Evolutionary conservation across 2,329 filamentous ascomycete genomes (phyloP), one percentile per base, ranked within the genome.

Genomic region (Nemania abortiva): DNA sequence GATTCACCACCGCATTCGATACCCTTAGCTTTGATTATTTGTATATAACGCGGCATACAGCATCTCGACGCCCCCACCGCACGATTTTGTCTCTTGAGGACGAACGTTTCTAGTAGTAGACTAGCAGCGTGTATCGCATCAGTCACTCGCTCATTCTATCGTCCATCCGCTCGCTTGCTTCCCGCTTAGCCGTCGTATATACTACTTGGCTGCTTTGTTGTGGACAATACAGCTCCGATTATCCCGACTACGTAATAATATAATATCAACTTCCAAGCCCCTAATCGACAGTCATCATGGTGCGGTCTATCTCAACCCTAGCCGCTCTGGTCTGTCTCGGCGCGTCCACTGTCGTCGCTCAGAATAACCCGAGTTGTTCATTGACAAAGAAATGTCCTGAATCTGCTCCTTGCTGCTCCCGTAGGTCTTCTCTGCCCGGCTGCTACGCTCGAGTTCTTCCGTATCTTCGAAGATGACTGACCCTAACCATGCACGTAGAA

Each of bases 401-500:
- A 76, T 86, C 88, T 53, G 82, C 88, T n/a, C 92, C 91, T 34
- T 94, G 92, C 84, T 95, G 92, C 80, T 94, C 92, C 67, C 91
- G 92, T 95, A 85, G 84, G 91, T 71, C 45, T 27, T 24, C 42
- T 31, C 29, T 24, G 11, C n/a, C 42, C 1, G 18, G 39, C 29
- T 20, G 9, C 20, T 15, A n/a, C 27, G 42, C 50, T 22, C 4
- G 37, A n/a, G 2, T 47, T 10, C 57, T n/a, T 3, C 20, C 15
- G 15, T 5, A 22, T 13, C 27, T 13, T 34, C 11, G 29, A 2
- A 10, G n/a, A 37, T 45, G 54, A 13, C 62, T 71, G 68, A 70
- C 49, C n/a, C 55, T 54, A 62, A 34, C 20, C 18, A 13, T n/a
- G 52, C 64, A 50, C 74, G 59, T 77, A 97, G 94, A 96, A 82